A percentile compares a stretch with the other conserved stretches of the same genome.
Conservation (phyloP, 345 rosid genomes). For the Bruguiera parviflora region DNA sequence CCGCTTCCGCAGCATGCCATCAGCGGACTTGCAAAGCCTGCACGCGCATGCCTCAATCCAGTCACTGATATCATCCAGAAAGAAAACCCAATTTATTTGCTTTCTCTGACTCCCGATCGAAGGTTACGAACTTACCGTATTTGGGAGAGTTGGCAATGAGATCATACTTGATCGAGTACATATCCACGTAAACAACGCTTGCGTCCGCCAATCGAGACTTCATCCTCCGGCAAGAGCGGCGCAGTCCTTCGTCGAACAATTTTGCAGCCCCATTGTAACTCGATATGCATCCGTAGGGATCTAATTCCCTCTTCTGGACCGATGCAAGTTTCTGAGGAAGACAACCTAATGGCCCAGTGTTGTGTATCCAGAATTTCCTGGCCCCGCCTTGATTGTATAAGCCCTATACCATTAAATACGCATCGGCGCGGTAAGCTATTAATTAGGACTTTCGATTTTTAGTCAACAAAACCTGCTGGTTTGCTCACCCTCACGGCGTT, state of each 20-base stretch:
- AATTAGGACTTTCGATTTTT: background rate
- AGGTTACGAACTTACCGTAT: slow-evolving; percentile 37
- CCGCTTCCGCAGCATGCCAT: slow-evolving; percentile 90
- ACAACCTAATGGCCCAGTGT: slow-evolving; percentile 90
- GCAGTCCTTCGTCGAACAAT: slow-evolving; percentile 58
- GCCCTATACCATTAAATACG: slow-evolving; percentile 20
- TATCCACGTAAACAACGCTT: slow-evolving; percentile 57
- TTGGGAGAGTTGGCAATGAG: slow-evolving; percentile 57
- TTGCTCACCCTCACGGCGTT: slow-evolving; percentile 54
- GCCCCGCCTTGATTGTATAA: slow-evolving; percentile 57
- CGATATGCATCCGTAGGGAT: slow-evolving; percentile 52
- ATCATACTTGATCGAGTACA: slow-evolving; percentile 66
- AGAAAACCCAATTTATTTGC: background rate
- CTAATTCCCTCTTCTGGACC: slow-evolving; percentile 42
- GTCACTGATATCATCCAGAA: too few species aligned
- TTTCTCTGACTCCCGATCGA: background rate
- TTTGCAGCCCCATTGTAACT: slow-evolving; percentile 60
- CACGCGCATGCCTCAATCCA: background rate
- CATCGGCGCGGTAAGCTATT: background rate
- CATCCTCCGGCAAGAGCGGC: slow-evolving; percentile 41
- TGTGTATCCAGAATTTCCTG: slow-evolving; percentile 83
- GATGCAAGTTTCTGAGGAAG: slow-evolving; percentile 74
- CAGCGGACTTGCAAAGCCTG: slow-evolving; percentile 68
- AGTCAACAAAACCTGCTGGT: too few species aligned
- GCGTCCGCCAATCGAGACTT: slow-evolving; percentile 50